Conservation (phyloP, 768 basidiomycete species). For the Saitozyma sp. region DNA sequence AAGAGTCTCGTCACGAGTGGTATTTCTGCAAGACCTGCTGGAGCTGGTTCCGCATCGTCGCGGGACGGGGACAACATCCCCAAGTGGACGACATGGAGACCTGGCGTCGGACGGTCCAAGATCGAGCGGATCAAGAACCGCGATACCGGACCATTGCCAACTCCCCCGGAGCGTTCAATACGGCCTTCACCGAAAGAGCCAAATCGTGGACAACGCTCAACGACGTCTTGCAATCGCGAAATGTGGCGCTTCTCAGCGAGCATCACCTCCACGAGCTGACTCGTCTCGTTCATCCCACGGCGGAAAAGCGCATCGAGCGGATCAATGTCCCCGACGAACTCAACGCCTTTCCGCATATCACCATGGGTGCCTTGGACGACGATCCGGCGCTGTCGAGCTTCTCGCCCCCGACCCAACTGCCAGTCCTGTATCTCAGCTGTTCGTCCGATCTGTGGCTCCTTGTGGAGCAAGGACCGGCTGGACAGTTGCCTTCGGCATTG, state of each 20-base stretch:
- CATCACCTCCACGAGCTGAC: constrained; percentile 34
- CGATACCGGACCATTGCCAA: too few species aligned
- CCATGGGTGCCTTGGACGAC: constrained; percentile 12
- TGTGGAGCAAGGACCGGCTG: constrained; percentile 31
- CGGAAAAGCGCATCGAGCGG: constrained; percentile 17
- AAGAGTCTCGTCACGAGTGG: constrained; percentile 23
- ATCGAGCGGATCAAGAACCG: too few species aligned
- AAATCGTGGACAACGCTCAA: constrained; percentile 5
- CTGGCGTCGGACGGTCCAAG: background rate
- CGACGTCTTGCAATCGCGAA: constrained; percentile 16
- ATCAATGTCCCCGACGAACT: constrained; percentile 19
- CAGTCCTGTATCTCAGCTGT: constrained; percentile 36
- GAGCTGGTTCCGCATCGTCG: constrained; percentile 34
- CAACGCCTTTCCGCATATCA: constrained; percentile 38
- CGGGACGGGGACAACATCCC: constrained; percentile 8
- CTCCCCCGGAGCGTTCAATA: too few species aligned
- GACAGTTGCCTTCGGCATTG: constrained; percentile 30
- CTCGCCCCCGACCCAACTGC: constrained; percentile 5
- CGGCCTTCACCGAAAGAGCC: too few species aligned
- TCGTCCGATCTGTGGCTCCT: constrained; percentile 35
- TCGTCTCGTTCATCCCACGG: constrained; percentile 5
- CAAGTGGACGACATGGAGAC: constrained; percentile 15
- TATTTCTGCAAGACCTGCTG: constrained; percentile 44
- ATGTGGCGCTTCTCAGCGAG: constrained; percentile 9
- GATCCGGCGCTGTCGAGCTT: constrained; percentile 12